Evolutionary conservation across 202 grass and related monocot species (phyloP), one percentile per base, ranked within the genome.

Genomic region (Panicum virgatum): DNA sequence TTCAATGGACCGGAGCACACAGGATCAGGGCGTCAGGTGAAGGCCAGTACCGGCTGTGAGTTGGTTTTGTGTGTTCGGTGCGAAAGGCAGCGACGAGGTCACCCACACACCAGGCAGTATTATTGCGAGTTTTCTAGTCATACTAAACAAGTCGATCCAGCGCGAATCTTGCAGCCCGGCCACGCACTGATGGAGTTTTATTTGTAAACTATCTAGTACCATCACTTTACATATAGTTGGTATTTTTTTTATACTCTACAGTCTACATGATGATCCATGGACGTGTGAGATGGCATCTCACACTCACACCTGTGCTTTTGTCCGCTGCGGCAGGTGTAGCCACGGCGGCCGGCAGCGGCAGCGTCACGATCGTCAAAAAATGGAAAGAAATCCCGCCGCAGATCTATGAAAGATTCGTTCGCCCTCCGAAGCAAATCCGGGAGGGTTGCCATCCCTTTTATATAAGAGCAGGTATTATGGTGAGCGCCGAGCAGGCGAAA

Each of bases 371-470:
- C 8, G 7, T 46, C 44, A 23, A 20, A 62, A 76, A 62, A 70
- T 16, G 14, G 7, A 64, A 69, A 70, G 2, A 19, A 19, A 69
- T 45, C 10, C 30, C 37, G 12, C 7, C 53, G 12, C 69, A 65
- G 69, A 82, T 74, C 69, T 73, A 74, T 1, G 64, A 69, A 20
- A 82, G 85, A 82, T 77, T 70, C 78, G 52, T 22, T 48, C 61
- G 22, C 23, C 5, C 10, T 62, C 12, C 26, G 72, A 85, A 85
- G 56, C 56, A 72, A 63, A 79, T 32, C 47, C 44, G 7, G 11
- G 40, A 50, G 30, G 7, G 0, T 23, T 45, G n/a, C n/a, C n/a
- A n/a, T n/a, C n/a, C n/a, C n/a, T 38, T 78, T 52, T 23, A 34
- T 42, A 23, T 57, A n/a, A n/a, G n/a, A n/a, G n/a, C n/a, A n/a